phyloP scores from a whole-genome alignment of 805 yeast genomes.

The Saccharomycopsis amapae region DNA sequence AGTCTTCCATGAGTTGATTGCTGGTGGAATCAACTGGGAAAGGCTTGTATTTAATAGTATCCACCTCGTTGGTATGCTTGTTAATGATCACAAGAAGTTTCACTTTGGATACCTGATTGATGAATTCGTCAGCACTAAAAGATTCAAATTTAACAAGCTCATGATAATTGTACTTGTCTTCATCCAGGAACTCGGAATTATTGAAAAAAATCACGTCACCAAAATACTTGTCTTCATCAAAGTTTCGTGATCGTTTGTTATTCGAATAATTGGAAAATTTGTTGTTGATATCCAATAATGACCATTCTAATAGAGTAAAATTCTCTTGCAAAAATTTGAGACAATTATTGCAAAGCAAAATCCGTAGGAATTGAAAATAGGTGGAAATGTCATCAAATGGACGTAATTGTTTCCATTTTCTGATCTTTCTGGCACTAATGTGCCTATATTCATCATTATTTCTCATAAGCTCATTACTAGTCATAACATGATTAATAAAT shows the following conservation, averaged over 20 bases:
- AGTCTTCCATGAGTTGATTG: slow-evolving; percentile 10
- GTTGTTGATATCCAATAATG: slow-evolving; percentile 7
- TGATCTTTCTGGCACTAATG: not conserved
- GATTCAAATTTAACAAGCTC: not conserved
- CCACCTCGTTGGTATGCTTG: slow-evolving; percentile 1
- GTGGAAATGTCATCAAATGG: slow-evolving; percentile 1
- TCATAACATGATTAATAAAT: too few relatives aligned
- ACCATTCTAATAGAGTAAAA: slow-evolving; percentile 11
- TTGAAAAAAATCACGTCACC: not conserved
- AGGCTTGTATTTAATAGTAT: slow-evolving; percentile 6
- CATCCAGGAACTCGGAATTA: not conserved
- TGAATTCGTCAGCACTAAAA: not conserved
- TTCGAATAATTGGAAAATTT: not conserved
- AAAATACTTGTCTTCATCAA: slow-evolving; percentile 4
- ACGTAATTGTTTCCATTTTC: slow-evolving; percentile 5
- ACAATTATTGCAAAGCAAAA: slow-evolving; percentile 1
- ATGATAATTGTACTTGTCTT: not conserved
- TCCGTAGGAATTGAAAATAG: not conserved
- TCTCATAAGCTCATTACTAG: too few relatives aligned
- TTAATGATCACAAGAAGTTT: slow-evolving; percentile 6
- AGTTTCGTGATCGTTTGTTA: not conserved
- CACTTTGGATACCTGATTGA: not conserved
- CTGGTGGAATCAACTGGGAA: not conserved
- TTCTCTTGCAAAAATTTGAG: slow-evolving; percentile 6
- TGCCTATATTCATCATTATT: too few relatives aligned